Base-by-base conservation (phyloP, 2,329 filamentous ascomycete species). In the Cytospora paraplurivora region DNA sequence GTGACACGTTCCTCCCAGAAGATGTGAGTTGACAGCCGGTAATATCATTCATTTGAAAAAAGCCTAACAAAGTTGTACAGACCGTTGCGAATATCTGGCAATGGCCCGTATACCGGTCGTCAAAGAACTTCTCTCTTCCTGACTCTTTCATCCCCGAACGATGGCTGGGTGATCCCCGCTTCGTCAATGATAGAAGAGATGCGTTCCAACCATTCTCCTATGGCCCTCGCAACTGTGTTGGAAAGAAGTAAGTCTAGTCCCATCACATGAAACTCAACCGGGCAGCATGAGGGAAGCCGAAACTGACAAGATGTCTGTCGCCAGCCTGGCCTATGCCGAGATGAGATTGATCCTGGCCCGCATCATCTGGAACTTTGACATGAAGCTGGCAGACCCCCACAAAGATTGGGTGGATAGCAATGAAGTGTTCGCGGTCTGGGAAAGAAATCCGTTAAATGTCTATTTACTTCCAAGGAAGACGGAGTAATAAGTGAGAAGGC, bases 161-260 rank as follows among this genome's bases (percentile, higher is more conserved):
- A 0, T 83, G 78, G 74, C 62, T 78, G 1, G 72, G 72, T 4
- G 73, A 76, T 6, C 59, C 67, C 1, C 70, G 68, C 3, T 82
- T 77, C 60, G 67, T 66, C 2, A 67, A 70, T 19, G 79, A 81
- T 61, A 76, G 73, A 41, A 72, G 72, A 32, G 72, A 74, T 0
- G 75, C 74, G 1, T 71, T 78, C 38, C 76, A 81, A 69, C 78
- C 80, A 1, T 82, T 83, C 59, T 75, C 74, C 0, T 64, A 78
- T 6, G 80, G 81, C 0, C 77, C 81, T 6, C 71, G 80, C 0
- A 79, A 80, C 32, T 83, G 80, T 61, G 75, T 82, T 21, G 80
- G 80, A 0, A 75, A 75, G 66, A 81, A 82, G 79, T 80, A 71
- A 69, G 77, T 71, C 11, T n/a, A 44, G 17, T 15, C n/a, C 2